These are phyloP conservation scores for Kuraishia ogatae DNA, from an alignment of 805 yeast genomes.

Conservation along the genomic window DNA sequence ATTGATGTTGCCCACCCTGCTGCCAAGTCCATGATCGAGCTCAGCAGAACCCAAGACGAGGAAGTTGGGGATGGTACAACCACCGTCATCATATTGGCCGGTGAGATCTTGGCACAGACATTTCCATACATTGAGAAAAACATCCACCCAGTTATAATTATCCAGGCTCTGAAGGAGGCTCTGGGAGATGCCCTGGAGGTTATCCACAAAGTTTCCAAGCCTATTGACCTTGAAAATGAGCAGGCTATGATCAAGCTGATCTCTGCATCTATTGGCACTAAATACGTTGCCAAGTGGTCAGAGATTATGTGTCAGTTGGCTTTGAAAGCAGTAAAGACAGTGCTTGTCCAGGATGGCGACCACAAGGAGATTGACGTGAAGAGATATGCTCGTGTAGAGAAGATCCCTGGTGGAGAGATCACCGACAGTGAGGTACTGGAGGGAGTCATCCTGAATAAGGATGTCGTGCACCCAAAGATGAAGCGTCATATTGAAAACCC, in stretches of 20 bases:
- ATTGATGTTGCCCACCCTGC: slow-evolving; percentile 98
- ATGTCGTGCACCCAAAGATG: slow-evolving; percentile 99
- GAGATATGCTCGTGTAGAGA: slow-evolving; percentile 88
- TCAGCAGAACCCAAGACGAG: slow-evolving; percentile 95
- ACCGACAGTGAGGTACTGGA: slow-evolving; percentile 81
- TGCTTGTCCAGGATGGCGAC: slow-evolving; percentile 50
- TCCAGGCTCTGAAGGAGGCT: slow-evolving; percentile 89
- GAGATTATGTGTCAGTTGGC: slow-evolving; percentile 86
- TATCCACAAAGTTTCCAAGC: slow-evolving; percentile 72
- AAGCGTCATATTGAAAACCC: slow-evolving; percentile 84
- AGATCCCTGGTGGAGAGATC: slow-evolving; percentile 97
- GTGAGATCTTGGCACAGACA: slow-evolving; percentile 92
- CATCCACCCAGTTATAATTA: slow-evolving; percentile 94
- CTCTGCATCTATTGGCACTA: slow-evolving; percentile 91
- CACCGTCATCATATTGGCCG: slow-evolving; percentile 92
- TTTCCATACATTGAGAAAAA: slow-evolving; percentile 91
- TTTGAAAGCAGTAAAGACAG: slow-evolving; percentile 80
- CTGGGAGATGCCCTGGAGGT: slow-evolving; percentile 83
- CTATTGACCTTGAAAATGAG: slow-evolving; percentile 79
- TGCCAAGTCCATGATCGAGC: slow-evolving; percentile 96
- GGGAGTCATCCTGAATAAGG: slow-evolving; percentile 91
- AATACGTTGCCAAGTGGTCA: slow-evolving; percentile 87
- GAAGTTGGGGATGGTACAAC: slow-evolving; percentile 99
- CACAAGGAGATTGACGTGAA: slow-evolving; percentile 85
- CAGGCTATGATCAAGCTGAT: slow-evolving; percentile 81